Evolutionary conservation across 768 basidiomycete genomes (phyloP).

Genomic region (Peribolospora baueri): DNA sequence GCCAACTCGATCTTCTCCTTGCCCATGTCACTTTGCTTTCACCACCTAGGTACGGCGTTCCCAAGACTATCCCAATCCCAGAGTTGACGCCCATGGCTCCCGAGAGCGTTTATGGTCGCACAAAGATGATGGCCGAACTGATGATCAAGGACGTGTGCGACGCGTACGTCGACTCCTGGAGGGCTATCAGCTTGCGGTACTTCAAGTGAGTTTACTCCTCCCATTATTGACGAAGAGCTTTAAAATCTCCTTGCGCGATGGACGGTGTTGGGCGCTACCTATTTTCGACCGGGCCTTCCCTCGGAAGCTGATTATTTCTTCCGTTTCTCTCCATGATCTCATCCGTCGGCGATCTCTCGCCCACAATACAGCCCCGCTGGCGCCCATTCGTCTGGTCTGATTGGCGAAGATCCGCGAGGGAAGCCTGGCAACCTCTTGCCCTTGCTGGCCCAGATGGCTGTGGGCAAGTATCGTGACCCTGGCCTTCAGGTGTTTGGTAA

Average conservation of each 20-base stretch:
- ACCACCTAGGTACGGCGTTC: constrained; percentile 44
- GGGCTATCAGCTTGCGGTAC: constrained; percentile 69
- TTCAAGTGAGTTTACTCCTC: constrained; percentile 36
- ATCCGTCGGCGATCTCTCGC: not conserved
- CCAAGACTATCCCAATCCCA: constrained; percentile 73
- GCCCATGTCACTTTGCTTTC: no score
- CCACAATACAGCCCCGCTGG: constrained; percentile 51
- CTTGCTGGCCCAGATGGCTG: constrained; percentile 76
- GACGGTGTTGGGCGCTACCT: constrained; percentile 23
- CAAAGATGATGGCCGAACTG: constrained; percentile 83
- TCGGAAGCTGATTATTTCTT: constrained; percentile 1
- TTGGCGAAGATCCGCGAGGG: constrained; percentile 91
- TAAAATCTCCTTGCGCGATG: no score
- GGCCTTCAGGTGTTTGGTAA: constrained; percentile 71
- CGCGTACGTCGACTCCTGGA: constrained; percentile 51
- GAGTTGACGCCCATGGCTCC: constrained; percentile 69
- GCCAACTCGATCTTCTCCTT: no score
- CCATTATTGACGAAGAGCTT: no score
- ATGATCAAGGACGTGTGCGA: constrained; percentile 71
- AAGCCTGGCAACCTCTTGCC: constrained; percentile 86
- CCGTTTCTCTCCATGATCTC: not conserved
- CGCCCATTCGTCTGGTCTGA: constrained; percentile 82
- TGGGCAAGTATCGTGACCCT: constrained; percentile 52
- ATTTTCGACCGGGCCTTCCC: not conserved
- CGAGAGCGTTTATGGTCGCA: constrained; percentile 80